phyloP scores from a whole-genome alignment of 129 eudicot genomes.

The Ambrosia artemisiifolia region DNA sequence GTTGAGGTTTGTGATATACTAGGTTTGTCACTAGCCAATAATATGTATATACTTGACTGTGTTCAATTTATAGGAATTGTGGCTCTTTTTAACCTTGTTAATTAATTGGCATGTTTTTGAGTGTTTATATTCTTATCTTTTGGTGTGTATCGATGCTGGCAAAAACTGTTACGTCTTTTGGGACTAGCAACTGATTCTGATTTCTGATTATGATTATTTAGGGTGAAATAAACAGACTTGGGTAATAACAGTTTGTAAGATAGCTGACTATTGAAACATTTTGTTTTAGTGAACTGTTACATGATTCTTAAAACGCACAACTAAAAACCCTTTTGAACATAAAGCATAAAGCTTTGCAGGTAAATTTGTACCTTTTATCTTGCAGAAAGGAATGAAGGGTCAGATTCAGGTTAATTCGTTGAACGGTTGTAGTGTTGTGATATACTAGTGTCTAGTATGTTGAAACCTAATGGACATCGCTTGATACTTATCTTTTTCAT shows the following conservation, averaged over 20 bases:
- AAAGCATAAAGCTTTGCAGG: neutral
- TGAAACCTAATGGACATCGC: neutral
- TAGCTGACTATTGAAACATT: neutral
- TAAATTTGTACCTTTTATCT: neutral
- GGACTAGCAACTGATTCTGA: neutral
- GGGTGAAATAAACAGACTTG: neutral
- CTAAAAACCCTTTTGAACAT: neutral
- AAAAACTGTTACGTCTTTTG: neutral
- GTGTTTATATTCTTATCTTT: too few relatives aligned
- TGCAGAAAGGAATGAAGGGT: neutral
- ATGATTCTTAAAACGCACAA: neutral
- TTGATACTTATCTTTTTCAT: neutral
- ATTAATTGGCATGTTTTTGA: too few relatives aligned
- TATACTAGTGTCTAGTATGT: neutral
- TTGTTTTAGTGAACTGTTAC: neutral
- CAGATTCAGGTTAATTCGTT: neutral
- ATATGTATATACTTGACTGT: too few relatives aligned
- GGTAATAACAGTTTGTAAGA: neutral
- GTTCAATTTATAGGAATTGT: too few relatives aligned
- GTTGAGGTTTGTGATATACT: too few relatives aligned
- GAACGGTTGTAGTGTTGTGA: neutral
- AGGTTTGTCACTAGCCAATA: too few relatives aligned
- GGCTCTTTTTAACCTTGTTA: too few relatives aligned
- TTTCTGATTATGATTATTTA: neutral
- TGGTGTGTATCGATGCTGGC: neutral